Conservation (phyloP, 345 rosid genomes). For the Citrus hindsii region DNA sequence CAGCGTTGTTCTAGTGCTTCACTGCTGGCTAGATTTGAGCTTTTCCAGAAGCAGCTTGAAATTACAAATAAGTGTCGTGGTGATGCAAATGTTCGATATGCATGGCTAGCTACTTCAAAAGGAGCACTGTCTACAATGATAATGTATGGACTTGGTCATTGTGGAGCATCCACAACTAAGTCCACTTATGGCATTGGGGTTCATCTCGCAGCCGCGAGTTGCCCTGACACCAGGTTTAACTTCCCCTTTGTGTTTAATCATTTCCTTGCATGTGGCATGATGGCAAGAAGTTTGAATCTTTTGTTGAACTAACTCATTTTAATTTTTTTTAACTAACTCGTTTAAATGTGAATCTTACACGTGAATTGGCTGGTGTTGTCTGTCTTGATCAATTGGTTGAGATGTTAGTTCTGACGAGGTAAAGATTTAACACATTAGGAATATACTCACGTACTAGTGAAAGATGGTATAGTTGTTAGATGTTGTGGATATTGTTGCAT, state of each 20-base stretch:
- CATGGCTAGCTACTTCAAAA: constrained; percentile 85
- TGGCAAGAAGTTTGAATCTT: neutral
- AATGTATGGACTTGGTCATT: constrained; percentile 67
- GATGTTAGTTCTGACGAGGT: neutral
- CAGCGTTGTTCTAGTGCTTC: constrained; percentile 39
- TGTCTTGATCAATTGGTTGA: neutral
- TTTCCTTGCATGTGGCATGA: neutral
- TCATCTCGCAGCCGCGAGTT: constrained; percentile 60
- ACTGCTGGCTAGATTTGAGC: constrained; percentile 49
- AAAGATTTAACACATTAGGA: neutral
- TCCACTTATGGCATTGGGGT: constrained; percentile 69
- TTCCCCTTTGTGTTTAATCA: neutral
- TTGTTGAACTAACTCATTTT: neutral
- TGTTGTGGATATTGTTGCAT: neutral
- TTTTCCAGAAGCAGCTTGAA: constrained; percentile 78
- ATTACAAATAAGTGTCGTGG: constrained; percentile 67
- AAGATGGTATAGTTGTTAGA: neutral
- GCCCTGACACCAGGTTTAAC: constrained; percentile 60
- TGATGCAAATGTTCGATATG: constrained; percentile 69
- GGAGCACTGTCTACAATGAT: constrained; percentile 36
- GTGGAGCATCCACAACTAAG: constrained; percentile 48
- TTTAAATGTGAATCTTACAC: neutral
- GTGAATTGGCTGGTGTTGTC: neutral
- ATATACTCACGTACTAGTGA: neutral
- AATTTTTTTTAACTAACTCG: neutral